Conservation (phyloP, 1,284 basidiomycete species). For the Prillingera fragicola region DNA sequence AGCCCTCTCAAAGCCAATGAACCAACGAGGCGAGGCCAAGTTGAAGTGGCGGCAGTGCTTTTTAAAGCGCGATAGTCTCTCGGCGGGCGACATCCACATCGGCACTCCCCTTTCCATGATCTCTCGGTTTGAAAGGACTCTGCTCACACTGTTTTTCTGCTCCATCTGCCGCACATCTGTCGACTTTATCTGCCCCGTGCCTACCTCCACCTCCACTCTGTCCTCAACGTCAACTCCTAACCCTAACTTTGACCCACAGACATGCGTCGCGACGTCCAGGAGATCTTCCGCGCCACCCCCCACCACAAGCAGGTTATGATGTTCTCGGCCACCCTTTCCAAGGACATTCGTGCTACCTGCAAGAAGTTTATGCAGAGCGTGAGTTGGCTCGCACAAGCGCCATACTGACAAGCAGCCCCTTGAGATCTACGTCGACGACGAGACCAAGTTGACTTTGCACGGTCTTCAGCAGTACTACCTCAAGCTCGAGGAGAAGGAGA, state of each 20-base stretch:
- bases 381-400: constrained; percentile 44
- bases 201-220: constrained; percentile 1
- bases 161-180: constrained; percentile 42
- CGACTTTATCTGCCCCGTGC: background rate
- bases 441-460: constrained; percentile 97
- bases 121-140: constrained; percentile 10
- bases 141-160: constrained; percentile 28
- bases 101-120: constrained; percentile 28
- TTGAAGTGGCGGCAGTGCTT: background rate
- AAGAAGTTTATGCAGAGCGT: constrained; percentile 99
- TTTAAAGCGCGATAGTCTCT: background rate
- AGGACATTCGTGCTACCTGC: constrained; percentile 95
- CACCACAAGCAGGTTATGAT: constrained; percentile 99
- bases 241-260: constrained; percentile 55
- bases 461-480: constrained; percentile 99
- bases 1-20: background rate
- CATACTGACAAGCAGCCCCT: constrained; percentile 67
- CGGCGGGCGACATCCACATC: background rate
- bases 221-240: constrained; percentile 1
- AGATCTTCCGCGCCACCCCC: constrained; percentile 99
- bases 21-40: background rate
- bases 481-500: constrained; percentile 86
- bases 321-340: constrained; percentile 97
- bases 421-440: constrained; percentile 99
- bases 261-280: constrained; percentile 99